Evolutionary conservation across 176 grass and related monocot genomes (phyloP).

Genomic region (Eleusine coracana): DNA sequence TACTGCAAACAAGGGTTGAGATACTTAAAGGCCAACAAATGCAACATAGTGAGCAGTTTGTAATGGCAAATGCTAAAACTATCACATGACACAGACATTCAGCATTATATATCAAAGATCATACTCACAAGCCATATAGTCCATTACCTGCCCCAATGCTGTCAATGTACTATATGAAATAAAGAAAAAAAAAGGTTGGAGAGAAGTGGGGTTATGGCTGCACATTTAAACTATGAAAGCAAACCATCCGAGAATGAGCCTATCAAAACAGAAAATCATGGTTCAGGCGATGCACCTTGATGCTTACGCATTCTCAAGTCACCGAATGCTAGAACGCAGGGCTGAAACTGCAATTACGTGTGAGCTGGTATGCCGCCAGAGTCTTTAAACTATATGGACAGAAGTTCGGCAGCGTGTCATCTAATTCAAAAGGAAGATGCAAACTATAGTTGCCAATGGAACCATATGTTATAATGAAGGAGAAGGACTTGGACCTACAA

Average conservation of each 20-base stretch:
- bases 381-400: neutral
- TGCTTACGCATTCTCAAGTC: neutral
- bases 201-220: neutral
- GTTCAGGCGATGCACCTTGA: neutral
- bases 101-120: neutral
- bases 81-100: conserved; percentile 10
- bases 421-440: neutral
- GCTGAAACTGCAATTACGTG: neutral
- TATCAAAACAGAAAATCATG: neutral
- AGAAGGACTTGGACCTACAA: neutral
- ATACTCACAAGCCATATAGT: neutral
- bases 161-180: too few species aligned
- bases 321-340: neutral
- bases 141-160: neutral
- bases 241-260: neutral
- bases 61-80: neutral
- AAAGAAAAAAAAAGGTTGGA: neutral
- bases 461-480: neutral
- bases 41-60: neutral
- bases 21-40: neutral
- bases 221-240: neutral
- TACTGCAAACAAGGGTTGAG: conserved; percentile 38
- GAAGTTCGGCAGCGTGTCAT: neutral
- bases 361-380: neutral
- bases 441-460: neutral